Percentiles rank a stretch among this genome's conserved stretches.
Evolutionary conservation across 495 filamentous ascomycete species (phyloP).

Genomic region (Tricharina praecox): DNA sequence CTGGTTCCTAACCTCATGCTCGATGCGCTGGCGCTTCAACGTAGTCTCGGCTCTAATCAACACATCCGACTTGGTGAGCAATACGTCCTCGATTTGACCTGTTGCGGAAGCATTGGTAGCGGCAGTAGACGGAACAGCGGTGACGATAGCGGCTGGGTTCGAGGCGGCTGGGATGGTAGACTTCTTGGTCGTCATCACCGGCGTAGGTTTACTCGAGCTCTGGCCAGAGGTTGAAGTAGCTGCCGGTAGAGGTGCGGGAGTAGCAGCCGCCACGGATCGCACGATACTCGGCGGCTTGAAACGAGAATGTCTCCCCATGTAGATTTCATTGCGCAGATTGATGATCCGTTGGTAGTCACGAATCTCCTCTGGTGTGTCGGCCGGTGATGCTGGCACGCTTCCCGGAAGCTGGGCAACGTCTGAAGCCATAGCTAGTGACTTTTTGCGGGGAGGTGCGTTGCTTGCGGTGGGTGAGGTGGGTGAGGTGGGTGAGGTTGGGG

Average conservation of each 20-base stretch:
- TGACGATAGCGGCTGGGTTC: constrained; percentile 10
- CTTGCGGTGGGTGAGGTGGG: no score
- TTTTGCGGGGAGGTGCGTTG: no score
- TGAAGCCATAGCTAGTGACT: not conserved
- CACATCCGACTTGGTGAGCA: constrained; percentile 70
- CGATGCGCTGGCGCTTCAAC: constrained; percentile 62
- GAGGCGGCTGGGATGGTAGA: no score
- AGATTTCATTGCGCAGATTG: constrained; percentile 56
- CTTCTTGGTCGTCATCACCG: no score
- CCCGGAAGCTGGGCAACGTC: no score
- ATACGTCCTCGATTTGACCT: constrained; percentile 55
- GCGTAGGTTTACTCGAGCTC: no score
- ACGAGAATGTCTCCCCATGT: constrained; percentile 55
- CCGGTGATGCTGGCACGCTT: not conserved
- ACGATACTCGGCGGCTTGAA: constrained; percentile 39
- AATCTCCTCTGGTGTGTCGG: constrained; percentile 1
- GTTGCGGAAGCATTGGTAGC: no score
- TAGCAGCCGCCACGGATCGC: no score
- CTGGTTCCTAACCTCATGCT: constrained; percentile 40
- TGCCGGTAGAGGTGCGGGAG: no score
- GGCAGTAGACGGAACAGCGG: not conserved
- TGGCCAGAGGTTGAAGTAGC: no score
- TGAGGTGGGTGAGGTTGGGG: no score
- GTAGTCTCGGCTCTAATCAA: constrained; percentile 67
- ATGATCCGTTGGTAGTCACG: constrained; percentile 44